phyloP scores from a whole-genome alignment of 1,284 basidiomycete genomes.

The Malassezia globosa region DNA sequence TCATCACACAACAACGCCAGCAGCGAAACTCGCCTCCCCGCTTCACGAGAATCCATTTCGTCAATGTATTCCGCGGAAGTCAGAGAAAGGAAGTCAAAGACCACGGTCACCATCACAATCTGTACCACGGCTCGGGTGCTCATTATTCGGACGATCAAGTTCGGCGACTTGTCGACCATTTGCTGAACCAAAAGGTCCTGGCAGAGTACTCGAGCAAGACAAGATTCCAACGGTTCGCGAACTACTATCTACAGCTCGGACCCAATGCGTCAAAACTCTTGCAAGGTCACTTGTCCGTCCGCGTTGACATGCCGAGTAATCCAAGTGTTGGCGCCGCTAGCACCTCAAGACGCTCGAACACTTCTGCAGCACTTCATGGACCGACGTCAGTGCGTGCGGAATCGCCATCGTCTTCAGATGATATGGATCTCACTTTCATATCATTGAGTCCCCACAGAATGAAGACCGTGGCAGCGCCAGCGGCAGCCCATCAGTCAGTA shows the following conservation, averaged over 20 bases:
- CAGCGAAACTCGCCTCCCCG: constrained; percentile 47
- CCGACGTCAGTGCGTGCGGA: background rate
- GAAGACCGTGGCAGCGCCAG: background rate
- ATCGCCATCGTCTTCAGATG: constrained; percentile 8
- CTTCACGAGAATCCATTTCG: constrained; percentile 50
- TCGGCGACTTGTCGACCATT: constrained; percentile 12
- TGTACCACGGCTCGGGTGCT: constrained; percentile 15
- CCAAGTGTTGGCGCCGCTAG: background rate
- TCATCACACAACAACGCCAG: constrained; percentile 45
- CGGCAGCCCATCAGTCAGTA: too few species aligned
- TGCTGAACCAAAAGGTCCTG: constrained; percentile 5
- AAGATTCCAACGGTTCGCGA: constrained; percentile 13
- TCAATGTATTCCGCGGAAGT: constrained; percentile 58
- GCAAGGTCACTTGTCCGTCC: background rate
- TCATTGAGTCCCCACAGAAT: constrained; percentile 8
- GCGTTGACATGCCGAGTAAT: constrained; percentile 9
- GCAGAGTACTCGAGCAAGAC: constrained; percentile 9
- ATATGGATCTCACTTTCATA: constrained; percentile 9
- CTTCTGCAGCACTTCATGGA: background rate
- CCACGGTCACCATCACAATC: constrained; percentile 51
- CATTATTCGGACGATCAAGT: constrained; percentile 9
- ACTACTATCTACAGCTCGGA: constrained; percentile 9
- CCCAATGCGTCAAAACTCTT: constrained; percentile 3
- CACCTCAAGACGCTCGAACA: background rate
- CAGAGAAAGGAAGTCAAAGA: constrained; percentile 52